Conservation (phyloP, 176 grass and related monocot species). For the Stipa capillata region DNA sequence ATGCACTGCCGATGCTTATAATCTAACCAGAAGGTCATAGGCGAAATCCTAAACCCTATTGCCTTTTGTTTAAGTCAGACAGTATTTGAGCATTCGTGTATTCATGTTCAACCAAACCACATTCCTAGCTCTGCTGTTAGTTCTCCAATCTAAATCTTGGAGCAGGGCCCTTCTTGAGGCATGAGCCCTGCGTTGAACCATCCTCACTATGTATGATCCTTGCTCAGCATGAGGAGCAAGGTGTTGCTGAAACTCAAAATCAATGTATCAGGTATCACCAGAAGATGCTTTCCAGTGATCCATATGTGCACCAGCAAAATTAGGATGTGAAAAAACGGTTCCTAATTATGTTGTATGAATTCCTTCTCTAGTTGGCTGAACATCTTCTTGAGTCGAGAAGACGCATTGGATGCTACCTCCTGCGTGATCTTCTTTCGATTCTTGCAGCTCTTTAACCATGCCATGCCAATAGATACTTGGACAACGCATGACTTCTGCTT, state of each 20-base stretch:
- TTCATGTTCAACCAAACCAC: background rate
- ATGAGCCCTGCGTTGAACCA: background rate
- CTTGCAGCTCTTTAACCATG: constrained; percentile 81
- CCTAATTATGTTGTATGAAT: constrained; percentile 26
- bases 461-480: constrained; percentile 55
- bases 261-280: constrained; percentile 7
- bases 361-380: constrained; percentile 68
- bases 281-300: background rate
- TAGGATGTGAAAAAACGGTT: constrained; percentile 2
- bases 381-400: constrained; percentile 64
- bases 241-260: background rate
- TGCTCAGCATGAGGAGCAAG: background rate
- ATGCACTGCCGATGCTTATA: background rate
- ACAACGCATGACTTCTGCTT: constrained; percentile 51
- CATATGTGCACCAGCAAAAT: constrained; percentile 15
- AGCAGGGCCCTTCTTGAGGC: background rate
- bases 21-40: constrained; percentile 5
- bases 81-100: background rate
- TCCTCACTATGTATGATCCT: background rate
- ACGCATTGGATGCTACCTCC: constrained; percentile 41
- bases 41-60: background rate
- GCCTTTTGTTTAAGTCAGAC: background rate
- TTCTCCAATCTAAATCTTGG: background rate
- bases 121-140: background rate
- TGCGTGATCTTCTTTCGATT: constrained; percentile 69